A percentile compares a stretch with the other conserved stretches of the same genome.
phyloP scores from a whole-genome alignment of 495 filamentous ascomycete genomes.

The Endocarpon pusillum region DNA sequence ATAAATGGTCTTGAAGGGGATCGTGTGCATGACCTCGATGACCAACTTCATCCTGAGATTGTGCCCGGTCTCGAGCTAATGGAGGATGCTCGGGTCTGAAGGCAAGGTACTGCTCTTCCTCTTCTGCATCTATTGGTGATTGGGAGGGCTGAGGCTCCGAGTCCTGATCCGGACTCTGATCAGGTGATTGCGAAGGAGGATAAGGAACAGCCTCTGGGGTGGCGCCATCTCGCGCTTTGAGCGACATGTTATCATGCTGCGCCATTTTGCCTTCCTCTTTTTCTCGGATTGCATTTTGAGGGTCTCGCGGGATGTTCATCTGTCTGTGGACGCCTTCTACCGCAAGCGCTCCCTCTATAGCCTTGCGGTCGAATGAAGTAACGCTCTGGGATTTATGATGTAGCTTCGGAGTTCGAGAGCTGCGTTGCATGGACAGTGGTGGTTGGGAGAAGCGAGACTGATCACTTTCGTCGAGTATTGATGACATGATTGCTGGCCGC shows the following conservation, averaged over 20 bases:
- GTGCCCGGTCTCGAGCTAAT: conserved; percentile 2
- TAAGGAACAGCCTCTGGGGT: no score
- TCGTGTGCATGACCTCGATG: conserved; percentile 52
- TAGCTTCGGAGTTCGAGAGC: conserved; percentile 17
- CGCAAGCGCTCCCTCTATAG: conserved; percentile 29
- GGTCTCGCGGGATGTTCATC: not conserved
- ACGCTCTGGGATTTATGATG: conserved; percentile 26
- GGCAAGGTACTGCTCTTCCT: no score
- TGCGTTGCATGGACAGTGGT: conserved; percentile 34
- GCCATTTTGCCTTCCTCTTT: no score
- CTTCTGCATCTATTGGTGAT: no score
- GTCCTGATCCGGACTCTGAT: no score
- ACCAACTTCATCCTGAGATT: conserved; percentile 12
- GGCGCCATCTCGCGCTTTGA: no score
- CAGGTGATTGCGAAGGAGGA: no score
- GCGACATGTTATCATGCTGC: no score
- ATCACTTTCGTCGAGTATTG: conserved; percentile 36
- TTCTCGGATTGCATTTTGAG: no score
- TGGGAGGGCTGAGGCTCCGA: no score
- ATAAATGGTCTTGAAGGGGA: conserved; percentile 40
- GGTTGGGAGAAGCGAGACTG: conserved; percentile 38
- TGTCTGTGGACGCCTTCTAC: conserved; percentile 19
- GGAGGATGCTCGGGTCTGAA: conserved; percentile 4
- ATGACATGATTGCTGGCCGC: conserved; percentile 34
- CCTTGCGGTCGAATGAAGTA: conserved; percentile 32